Conservation (phyloP, 495 filamentous ascomycete genomes). For the Penicillium lagena region DNA sequence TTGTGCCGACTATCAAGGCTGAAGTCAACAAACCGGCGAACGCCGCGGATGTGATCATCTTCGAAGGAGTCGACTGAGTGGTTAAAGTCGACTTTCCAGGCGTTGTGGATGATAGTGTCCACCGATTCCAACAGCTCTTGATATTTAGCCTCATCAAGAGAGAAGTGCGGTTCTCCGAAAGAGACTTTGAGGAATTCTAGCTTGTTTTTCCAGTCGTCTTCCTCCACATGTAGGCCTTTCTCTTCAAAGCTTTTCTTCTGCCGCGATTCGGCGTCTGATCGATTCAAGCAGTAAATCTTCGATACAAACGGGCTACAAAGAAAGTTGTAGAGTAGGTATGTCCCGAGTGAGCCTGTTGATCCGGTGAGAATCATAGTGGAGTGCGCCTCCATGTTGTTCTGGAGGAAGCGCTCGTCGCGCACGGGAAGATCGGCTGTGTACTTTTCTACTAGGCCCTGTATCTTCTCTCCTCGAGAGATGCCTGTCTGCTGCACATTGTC, state of each 20-base stretch:
- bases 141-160: constrained; percentile 33
- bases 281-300: constrained; percentile 53
- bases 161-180: constrained; percentile 40
- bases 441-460: constrained; percentile 7
- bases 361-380: constrained; percentile 42
- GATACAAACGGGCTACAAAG: constrained; percentile 28
- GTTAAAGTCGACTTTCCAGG: constrained; percentile 63
- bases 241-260: constrained; percentile 14
- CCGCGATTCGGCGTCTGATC: constrained; percentile 19
- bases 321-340: constrained; percentile 45
- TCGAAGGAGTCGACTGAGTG: constrained; percentile 48
- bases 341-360: constrained; percentile 49
- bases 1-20: constrained; percentile 18
- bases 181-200: constrained; percentile 47
- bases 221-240: constrained; percentile 10
- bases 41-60: constrained; percentile 45
- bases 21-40: constrained; percentile 49
- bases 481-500: constrained; percentile 4
- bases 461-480: constrained; percentile 12
- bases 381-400: neutral
- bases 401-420: neutral
- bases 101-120: constrained; percentile 54
- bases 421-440: constrained; percentile 12
- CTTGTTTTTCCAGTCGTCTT: constrained; percentile 5
- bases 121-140: constrained; percentile 31